These are phyloP conservation scores for Moelleriella libera DNA, from an alignment of 2,329 filamentous ascomycete genomes.

Conservation along the genomic window DNA sequence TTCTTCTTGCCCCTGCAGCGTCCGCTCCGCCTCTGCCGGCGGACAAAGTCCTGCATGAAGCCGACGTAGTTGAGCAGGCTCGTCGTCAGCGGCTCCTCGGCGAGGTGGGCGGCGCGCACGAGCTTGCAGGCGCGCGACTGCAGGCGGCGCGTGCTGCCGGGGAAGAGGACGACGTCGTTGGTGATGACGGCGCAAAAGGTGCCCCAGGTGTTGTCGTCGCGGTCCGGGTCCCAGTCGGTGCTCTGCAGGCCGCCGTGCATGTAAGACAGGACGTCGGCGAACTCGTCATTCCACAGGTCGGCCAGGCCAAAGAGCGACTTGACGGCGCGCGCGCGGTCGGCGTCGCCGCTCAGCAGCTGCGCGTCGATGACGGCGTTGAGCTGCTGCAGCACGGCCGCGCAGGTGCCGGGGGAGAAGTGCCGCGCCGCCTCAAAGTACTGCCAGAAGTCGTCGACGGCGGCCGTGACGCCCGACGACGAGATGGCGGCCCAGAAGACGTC, in stretches of 20 bases:
- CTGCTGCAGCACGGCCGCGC: slow-evolving; percentile 49
- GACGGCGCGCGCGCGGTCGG: slow-evolving; percentile 30
- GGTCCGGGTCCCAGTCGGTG: slow-evolving; percentile 38
- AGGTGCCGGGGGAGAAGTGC: slow-evolving; percentile 38
- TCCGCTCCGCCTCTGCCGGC: background rate
- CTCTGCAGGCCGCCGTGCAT: slow-evolving; percentile 30
- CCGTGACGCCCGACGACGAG: slow-evolving; percentile 65
- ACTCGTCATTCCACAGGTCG: slow-evolving; percentile 31
- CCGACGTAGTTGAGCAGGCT: slow-evolving; percentile 39
- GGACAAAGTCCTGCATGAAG: slow-evolving; percentile 20
- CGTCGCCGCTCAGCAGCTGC: slow-evolving; percentile 16
- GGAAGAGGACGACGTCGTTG: slow-evolving; percentile 24
- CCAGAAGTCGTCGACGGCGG: slow-evolving; percentile 68
- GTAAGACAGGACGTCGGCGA: slow-evolving; percentile 25
- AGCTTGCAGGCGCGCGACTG: slow-evolving; percentile 21
- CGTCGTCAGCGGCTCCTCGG: slow-evolving; percentile 20
- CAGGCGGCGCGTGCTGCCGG: slow-evolving; percentile 19
- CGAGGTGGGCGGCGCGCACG: slow-evolving; percentile 26
- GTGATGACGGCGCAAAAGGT: slow-evolving; percentile 34
- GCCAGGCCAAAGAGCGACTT: slow-evolving; percentile 31
- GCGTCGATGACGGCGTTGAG: slow-evolving; percentile 33
- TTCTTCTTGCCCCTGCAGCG: slow-evolving; percentile 9
- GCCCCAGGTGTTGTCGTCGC: slow-evolving; percentile 26
- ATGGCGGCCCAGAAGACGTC: slow-evolving; percentile 69
- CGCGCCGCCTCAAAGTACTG: slow-evolving; percentile 38